Conservation (phyloP, 176 grass and related monocot species). For the Triticum turgidum region DNA sequence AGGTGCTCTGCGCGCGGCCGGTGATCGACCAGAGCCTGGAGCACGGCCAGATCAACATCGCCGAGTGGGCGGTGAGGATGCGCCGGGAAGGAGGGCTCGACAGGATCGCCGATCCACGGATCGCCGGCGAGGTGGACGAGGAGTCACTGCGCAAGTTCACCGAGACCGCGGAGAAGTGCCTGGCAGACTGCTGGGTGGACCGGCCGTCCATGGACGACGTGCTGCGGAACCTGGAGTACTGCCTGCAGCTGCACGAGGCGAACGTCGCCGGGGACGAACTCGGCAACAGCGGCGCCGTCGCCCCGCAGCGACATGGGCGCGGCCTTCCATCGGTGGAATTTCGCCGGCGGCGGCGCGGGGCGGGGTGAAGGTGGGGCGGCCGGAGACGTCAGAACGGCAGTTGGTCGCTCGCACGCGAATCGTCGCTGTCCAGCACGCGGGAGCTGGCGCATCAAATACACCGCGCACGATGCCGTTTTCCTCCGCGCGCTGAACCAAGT, state of each 20-base stretch:
- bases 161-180: constrained; percentile 53
- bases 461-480: no score
- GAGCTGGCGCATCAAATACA: no score
- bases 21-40: constrained; percentile 55
- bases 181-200: constrained; percentile 43
- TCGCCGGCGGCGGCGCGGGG: no score
- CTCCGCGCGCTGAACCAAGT: no score
- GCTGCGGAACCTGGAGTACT: constrained; percentile 68
- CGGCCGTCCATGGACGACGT: constrained; percentile 69
- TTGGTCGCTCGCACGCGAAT: no score
- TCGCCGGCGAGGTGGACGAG: constrained; percentile 27
- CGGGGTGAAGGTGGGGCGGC: no score
- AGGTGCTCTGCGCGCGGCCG: constrained; percentile 67
- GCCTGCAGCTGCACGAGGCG: constrained; percentile 25
- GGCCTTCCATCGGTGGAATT: no score
- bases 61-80: constrained; percentile 50
- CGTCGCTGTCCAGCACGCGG: no score
- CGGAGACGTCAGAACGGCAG: no score
- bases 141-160: constrained; percentile 59
- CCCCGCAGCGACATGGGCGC: neutral
- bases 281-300: neutral
- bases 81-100: neutral
- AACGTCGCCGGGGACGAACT: neutral
- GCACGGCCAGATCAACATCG: constrained; percentile 47
- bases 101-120: neutral